Evolutionary conservation across 225 moss, liverwort and hornwort genomes (phyloP).

Genomic region (Sphagnum contortum): DNA sequence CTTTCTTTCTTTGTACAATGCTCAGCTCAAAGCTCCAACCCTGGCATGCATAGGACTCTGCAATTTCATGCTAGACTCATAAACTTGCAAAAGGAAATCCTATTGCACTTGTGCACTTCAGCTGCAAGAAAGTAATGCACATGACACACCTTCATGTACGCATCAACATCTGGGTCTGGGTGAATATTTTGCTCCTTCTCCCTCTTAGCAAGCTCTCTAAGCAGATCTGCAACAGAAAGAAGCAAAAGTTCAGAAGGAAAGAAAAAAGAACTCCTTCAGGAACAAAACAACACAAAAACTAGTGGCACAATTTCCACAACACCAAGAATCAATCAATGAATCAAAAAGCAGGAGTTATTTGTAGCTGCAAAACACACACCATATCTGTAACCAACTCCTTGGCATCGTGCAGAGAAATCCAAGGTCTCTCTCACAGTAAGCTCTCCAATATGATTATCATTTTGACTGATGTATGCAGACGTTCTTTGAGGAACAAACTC

Average conservation of each 20-base stretch:
- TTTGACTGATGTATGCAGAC: constrained; percentile 68
- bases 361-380: constrained; percentile 2
- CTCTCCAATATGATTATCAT: constrained; percentile 79
- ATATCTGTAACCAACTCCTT: constrained; percentile 74
- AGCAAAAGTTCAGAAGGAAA: neutral
- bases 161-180: constrained; percentile 75
- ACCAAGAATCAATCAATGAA: no score
- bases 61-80: no score
- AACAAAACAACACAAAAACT: neutral
- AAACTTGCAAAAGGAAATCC: no score
- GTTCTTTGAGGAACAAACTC: constrained; percentile 82
- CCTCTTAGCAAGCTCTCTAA: constrained; percentile 60
- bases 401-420: constrained; percentile 76
- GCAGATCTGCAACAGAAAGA: constrained; percentile 41
- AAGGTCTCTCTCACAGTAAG: constrained; percentile 89
- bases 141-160: constrained; percentile 70
- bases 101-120: no score
- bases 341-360: no score
- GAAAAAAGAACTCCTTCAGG: neutral
- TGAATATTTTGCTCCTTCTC: constrained; percentile 62
- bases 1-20: no score
- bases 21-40: no score
- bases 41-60: no score
- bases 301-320: no score
- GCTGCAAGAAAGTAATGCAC: no score